A percentile compares a stretch with the other conserved stretches of the same genome.
phyloP scores from a whole-genome alignment of 1,284 basidiomycete species.

The Pterulicium gracile region DNA sequence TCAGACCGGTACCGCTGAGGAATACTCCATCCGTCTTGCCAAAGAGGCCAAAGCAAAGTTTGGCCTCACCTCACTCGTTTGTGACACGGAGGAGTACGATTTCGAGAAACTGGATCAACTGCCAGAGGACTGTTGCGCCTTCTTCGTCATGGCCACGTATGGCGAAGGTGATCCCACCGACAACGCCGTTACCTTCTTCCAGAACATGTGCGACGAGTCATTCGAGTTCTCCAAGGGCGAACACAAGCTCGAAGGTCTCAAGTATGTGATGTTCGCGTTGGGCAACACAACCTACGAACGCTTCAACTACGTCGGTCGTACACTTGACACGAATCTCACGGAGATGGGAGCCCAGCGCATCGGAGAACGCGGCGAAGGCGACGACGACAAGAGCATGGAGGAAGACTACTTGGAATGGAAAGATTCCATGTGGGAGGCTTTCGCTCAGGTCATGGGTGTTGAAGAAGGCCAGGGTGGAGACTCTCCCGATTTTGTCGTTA shows the following conservation, averaged over 20 bases:
- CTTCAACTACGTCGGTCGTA: constrained; percentile 84
- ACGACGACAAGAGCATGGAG: constrained; percentile 99
- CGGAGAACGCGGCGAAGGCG: constrained; percentile 90
- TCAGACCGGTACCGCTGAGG: constrained; percentile 94
- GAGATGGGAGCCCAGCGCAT: constrained; percentile 83
- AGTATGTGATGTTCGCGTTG: constrained; percentile 92
- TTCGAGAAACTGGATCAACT: constrained; percentile 92
- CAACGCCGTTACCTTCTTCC: constrained; percentile 93
- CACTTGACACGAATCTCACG: constrained; percentile 65
- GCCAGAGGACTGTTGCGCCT: constrained; percentile 76
- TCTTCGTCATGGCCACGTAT: constrained; percentile 97
- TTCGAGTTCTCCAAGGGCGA: constrained; percentile 81
- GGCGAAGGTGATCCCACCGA: constrained; percentile 99
- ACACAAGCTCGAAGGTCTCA: constrained; percentile 74
- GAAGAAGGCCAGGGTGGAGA: constrained; percentile 96
- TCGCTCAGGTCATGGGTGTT: constrained; percentile 72
- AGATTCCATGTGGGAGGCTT: constrained; percentile 90
- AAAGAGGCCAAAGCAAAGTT: constrained; percentile 94
- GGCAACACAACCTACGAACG: constrained; percentile 96
- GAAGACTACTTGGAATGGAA: constrained; percentile 99
- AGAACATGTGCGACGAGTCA: constrained; percentile 79
- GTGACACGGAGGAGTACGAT: constrained; percentile 95
- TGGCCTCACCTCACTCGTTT: constrained; percentile 86
- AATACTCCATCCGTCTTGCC: constrained; percentile 87
- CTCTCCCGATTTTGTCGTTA: constrained; percentile 88